These are phyloP conservation scores for Bipolaris bicolor DNA, from an alignment of 2,329 filamentous ascomycete genomes.

Conservation along the genomic window DNA sequence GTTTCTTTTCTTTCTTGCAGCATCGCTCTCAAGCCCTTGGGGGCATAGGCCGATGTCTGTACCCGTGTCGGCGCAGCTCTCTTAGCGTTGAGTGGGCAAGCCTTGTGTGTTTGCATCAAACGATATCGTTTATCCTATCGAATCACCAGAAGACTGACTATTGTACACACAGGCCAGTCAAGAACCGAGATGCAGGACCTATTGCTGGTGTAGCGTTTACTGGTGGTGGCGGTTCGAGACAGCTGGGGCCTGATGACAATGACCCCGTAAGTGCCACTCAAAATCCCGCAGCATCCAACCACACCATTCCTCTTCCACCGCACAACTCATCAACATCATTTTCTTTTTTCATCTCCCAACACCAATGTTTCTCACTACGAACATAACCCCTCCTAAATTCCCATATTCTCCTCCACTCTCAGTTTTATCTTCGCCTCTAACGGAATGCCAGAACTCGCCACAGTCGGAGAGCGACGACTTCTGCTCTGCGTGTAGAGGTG, in stretches of 20 bases:
- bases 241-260: conserved; percentile 64
- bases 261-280: conserved; percentile 58
- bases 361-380: conserved; percentile 43
- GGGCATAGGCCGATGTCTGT: conserved; percentile 29
- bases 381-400: conserved; percentile 37
- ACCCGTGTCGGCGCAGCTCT: conserved; percentile 36
- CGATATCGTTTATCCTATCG: conserved; percentile 23
- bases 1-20: conserved; percentile 14
- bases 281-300: conserved; percentile 53
- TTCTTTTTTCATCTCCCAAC: conserved; percentile 35
- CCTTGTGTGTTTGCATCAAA: conserved; percentile 38
- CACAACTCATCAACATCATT: conserved; percentile 42
- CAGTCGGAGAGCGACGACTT: conserved; percentile 79
- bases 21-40: conserved; percentile 20
- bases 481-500: conserved; percentile 84
- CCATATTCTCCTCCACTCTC: conserved; percentile 47
- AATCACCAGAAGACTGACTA: conserved; percentile 41
- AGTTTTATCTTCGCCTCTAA: conserved; percentile 49
- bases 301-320: conserved; percentile 48
- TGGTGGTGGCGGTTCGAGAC: conserved; percentile 66
- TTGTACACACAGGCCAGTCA: conserved; percentile 67
- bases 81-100: conserved; percentile 39
- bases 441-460: conserved; percentile 47
- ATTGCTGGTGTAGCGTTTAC: conserved; percentile 68
- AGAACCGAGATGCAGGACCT: conserved; percentile 70